Evolutionary conservation across 345 rosid species (phyloP).

Genomic region (Brassica napus): Da-Ae NC_063443.1:17673501-17674000

Average conservation of each 20-base stretch:
- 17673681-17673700: slow-evolving; percentile 79
- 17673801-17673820: slow-evolving; percentile 71
- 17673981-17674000: slow-evolving; percentile 16
- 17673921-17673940: slow-evolving; percentile 12
- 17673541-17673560: slow-evolving; percentile 98
- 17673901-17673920: not conserved
- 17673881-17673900: not conserved
- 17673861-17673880: slow-evolving; percentile 25
- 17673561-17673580: slow-evolving; percentile 95
- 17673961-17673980: not conserved
- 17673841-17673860: slow-evolving; percentile 60
- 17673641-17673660: slow-evolving; percentile 90
- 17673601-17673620: slow-evolving; percentile 92
- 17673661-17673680: slow-evolving; percentile 96
- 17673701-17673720: slow-evolving; percentile 73
- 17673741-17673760: slow-evolving; percentile 84
- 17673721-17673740: slow-evolving; percentile 79
- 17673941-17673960: not conserved
- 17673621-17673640: slow-evolving; percentile 96
- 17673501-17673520: slow-evolving; percentile 81
- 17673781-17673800: slow-evolving; percentile 80
- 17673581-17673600: slow-evolving; percentile 77
- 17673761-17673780: slow-evolving; percentile 74
- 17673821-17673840: slow-evolving; percentile 58
- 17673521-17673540: slow-evolving; percentile 87